Evolutionary conservation across 2,329 filamentous ascomycete genomes (phyloP).

Genomic region (Paecilomyces sp.): DNA sequence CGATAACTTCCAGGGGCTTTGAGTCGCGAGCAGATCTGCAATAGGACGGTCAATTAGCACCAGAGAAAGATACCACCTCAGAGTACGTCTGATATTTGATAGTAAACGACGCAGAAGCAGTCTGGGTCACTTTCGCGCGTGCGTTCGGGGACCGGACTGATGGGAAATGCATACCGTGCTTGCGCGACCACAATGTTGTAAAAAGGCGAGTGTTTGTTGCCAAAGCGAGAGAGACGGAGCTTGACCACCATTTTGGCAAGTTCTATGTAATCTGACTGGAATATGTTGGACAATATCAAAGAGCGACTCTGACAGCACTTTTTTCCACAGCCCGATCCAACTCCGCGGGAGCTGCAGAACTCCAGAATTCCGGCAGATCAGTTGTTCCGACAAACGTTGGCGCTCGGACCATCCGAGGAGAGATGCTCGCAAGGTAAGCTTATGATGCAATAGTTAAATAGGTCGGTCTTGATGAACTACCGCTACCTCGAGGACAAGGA

Average conservation of each 20-base stretch:
- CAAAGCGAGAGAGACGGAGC: conserved; percentile 90
- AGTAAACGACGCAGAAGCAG: background rate
- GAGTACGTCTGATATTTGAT: too few relatives aligned
- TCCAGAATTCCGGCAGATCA: conserved; percentile 14
- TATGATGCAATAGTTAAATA: conserved; percentile 11
- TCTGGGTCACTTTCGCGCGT: background rate
- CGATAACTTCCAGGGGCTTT: conserved; percentile 88
- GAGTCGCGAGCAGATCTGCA: conserved; percentile 74
- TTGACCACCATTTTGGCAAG: conserved; percentile 71
- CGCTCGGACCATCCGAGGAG: background rate
- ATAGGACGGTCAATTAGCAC: background rate
- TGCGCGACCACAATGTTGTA: conserved; percentile 98
- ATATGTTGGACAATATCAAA: background rate
- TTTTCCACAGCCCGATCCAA: conserved; percentile 5
- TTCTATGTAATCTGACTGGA: background rate
- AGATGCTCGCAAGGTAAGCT: conserved; percentile 11
- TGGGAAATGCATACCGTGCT: conserved; percentile 59
- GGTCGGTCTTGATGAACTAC: background rate
- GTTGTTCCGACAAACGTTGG: conserved; percentile 15
- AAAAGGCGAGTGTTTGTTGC: conserved; percentile 77
- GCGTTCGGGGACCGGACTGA: background rate
- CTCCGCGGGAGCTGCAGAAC: conserved; percentile 20
- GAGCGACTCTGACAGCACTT: background rate
- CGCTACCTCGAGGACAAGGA: background rate
- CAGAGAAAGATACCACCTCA: background rate